Evolutionary conservation across 2,329 filamentous ascomycete genomes (phyloP).

Genomic region (Cryphonectria radicalis): DNA sequence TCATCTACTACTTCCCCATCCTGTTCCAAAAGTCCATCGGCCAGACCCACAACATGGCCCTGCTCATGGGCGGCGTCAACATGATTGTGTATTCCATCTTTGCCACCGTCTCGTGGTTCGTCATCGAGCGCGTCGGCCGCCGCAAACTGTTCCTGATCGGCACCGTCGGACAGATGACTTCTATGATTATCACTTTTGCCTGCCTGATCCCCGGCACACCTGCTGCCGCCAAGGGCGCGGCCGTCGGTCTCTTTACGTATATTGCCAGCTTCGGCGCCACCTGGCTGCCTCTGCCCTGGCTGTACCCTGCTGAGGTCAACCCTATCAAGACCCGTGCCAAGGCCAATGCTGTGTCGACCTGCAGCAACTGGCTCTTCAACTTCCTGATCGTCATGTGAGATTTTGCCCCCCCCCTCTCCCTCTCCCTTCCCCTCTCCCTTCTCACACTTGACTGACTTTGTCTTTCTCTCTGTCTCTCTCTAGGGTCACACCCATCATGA

Average conservation of each 20-base stretch:
- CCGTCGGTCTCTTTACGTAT: slow-evolving; percentile 59
- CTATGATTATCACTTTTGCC: slow-evolving; percentile 58
- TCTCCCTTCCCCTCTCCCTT: slow-evolving; percentile 29
- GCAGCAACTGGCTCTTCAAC: slow-evolving; percentile 64
- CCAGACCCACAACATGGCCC: slow-evolving; percentile 49
- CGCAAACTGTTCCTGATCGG: slow-evolving; percentile 67
- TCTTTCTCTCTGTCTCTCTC: background rate
- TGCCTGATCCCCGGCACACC: slow-evolving; percentile 42
- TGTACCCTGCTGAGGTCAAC: slow-evolving; percentile 65
- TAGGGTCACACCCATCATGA: slow-evolving; percentile 61
- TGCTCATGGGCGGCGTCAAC: slow-evolving; percentile 59
- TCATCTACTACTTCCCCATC: slow-evolving; percentile 66
- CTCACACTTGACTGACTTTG: background rate
- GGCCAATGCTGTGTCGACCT: slow-evolving; percentile 66
- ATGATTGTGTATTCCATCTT: slow-evolving; percentile 65
- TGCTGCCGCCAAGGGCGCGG: slow-evolving; percentile 41
- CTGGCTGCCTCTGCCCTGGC: slow-evolving; percentile 65
- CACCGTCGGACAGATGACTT: slow-evolving; percentile 62
- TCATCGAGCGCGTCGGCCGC: slow-evolving; percentile 58
- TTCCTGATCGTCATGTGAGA: slow-evolving; percentile 65
- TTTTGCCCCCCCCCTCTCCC: slow-evolving; percentile 43
- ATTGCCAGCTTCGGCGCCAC: slow-evolving; percentile 30
- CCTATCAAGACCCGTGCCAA: slow-evolving; percentile 64
- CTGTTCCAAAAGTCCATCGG: slow-evolving; percentile 54
- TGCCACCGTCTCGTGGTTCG: slow-evolving; percentile 57